Conservation (phyloP, 1,284 basidiomycete species). For the Puccinia coronata region DNA sequence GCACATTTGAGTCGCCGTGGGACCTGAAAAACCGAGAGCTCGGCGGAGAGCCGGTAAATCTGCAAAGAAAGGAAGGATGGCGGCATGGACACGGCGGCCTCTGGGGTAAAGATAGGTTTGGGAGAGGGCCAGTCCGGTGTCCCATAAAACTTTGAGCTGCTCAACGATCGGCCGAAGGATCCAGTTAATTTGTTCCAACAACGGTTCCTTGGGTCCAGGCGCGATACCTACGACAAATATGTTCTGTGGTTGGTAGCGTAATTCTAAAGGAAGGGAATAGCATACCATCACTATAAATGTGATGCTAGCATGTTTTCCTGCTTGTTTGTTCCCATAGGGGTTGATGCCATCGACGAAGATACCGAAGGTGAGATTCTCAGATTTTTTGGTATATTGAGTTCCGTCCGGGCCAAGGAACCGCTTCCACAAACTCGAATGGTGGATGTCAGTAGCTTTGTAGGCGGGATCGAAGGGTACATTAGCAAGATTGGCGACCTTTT, state of each 20-base stretch:
- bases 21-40: slow-evolving; percentile 45
- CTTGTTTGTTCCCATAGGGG: slow-evolving; percentile 1
- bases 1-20: slow-evolving; percentile 45
- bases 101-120: not conserved
- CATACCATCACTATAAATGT: too few relatives aligned
- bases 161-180: slow-evolving; percentile 57
- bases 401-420: slow-evolving; percentile 24
- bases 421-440: slow-evolving; percentile 32
- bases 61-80: slow-evolving; percentile 41
- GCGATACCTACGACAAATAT: slow-evolving; percentile 60
- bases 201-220: slow-evolving; percentile 15
- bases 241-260: slow-evolving; percentile 59
- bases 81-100: slow-evolving; percentile 4
- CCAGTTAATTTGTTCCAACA: slow-evolving; percentile 55
- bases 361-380: slow-evolving; percentile 26
- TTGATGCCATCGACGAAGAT: not conserved
- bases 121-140: slow-evolving; percentile 54
- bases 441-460: slow-evolving; percentile 19
- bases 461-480: slow-evolving; percentile 3
- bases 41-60: slow-evolving; percentile 50
- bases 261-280: slow-evolving; percentile 53
- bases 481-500: not conserved
- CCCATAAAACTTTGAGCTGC: slow-evolving; percentile 57
- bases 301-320: slow-evolving; percentile 17
- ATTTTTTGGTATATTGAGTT: not conserved